phyloP scores from a whole-genome alignment of 345 rosid species.

The Brassica cretica region DNA sequence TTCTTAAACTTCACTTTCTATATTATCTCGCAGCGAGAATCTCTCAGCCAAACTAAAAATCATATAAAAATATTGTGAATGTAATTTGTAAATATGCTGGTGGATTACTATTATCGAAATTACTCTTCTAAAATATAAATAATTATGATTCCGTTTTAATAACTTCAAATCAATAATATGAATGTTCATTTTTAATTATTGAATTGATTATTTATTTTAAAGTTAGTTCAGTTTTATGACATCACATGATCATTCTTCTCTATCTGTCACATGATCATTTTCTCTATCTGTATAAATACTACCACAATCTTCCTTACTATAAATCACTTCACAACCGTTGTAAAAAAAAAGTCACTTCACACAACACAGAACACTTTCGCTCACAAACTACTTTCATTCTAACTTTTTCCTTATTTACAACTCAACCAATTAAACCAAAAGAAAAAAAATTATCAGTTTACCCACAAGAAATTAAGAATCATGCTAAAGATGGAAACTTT shows the following conservation, averaged over 20 bases:
- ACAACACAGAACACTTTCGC: slow-evolving; percentile 12
- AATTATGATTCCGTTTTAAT: too few relatives aligned
- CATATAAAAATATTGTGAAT: too few relatives aligned
- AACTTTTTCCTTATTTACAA: neutral
- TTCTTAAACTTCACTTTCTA: too few relatives aligned
- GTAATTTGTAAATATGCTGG: too few relatives aligned
- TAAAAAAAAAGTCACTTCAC: neutral
- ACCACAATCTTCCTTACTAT: slow-evolving; percentile 14
- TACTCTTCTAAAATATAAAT: too few relatives aligned
- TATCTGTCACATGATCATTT: neutral
- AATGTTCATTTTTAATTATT: too few relatives aligned
- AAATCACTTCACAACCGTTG: slow-evolving; percentile 20
- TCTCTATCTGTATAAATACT: slow-evolving; percentile 17
- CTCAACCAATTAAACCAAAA: slow-evolving; percentile 3
- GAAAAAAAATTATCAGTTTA: neutral
- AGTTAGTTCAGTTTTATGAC: neutral
- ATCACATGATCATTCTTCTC: slow-evolving; percentile 5
- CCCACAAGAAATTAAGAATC: neutral
- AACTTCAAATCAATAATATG: too few relatives aligned
- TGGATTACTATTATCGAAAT: too few relatives aligned
- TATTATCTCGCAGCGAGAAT: too few relatives aligned
- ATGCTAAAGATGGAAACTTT: slow-evolving; percentile 45
- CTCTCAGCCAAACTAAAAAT: too few relatives aligned
- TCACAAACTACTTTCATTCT: neutral
- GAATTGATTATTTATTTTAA: too few relatives aligned